phyloP scores from a whole-genome alignment of 768 basidiomycete species.

The Zangia roseola region DNA sequence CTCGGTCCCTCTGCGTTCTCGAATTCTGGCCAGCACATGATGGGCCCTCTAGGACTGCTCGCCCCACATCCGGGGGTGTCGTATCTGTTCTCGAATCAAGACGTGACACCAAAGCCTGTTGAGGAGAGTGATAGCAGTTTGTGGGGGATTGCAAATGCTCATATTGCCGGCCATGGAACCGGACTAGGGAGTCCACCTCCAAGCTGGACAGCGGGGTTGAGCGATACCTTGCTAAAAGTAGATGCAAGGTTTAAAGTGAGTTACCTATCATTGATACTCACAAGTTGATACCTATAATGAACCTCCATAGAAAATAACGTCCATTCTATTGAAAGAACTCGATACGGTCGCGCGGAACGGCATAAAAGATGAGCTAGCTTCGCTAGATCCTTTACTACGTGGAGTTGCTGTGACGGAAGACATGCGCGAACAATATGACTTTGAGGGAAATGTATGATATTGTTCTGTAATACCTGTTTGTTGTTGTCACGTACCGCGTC shows the following conservation, averaged over 20 bases:
- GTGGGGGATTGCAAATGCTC: slow-evolving; percentile 70
- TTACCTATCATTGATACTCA: slow-evolving; percentile 3
- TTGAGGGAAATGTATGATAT: slow-evolving; percentile 38
- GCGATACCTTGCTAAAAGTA: slow-evolving; percentile 76
- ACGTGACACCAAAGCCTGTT: slow-evolving; percentile 38
- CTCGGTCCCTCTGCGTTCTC: slow-evolving; percentile 82
- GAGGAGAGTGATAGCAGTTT: slow-evolving; percentile 53
- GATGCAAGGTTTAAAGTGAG: slow-evolving; percentile 83
- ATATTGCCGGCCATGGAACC: slow-evolving; percentile 26
- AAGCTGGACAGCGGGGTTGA: slow-evolving; percentile 61
- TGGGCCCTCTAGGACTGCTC: slow-evolving; percentile 68
- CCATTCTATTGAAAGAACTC: slow-evolving; percentile 75
- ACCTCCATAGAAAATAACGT: slow-evolving; percentile 75
- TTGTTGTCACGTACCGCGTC: slow-evolving; percentile 24
- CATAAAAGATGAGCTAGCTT: slow-evolving; percentile 81
- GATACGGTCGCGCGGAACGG: slow-evolving; percentile 77
- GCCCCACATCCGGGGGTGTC: slow-evolving; percentile 82
- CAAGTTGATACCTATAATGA: slow-evolving; percentile 1
- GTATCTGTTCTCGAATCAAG: slow-evolving; percentile 56
- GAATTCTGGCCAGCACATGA: slow-evolving; percentile 70
- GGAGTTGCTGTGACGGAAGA: slow-evolving; percentile 47
- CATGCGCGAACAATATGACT: slow-evolving; percentile 41
- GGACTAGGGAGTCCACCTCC: slow-evolving; percentile 50
- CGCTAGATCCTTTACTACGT: slow-evolving; percentile 73
- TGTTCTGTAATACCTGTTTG: slow-evolving; percentile 5